Conservation (phyloP, 164 flowering plant genomes). For the Chimonanthus praecox region DNA sequence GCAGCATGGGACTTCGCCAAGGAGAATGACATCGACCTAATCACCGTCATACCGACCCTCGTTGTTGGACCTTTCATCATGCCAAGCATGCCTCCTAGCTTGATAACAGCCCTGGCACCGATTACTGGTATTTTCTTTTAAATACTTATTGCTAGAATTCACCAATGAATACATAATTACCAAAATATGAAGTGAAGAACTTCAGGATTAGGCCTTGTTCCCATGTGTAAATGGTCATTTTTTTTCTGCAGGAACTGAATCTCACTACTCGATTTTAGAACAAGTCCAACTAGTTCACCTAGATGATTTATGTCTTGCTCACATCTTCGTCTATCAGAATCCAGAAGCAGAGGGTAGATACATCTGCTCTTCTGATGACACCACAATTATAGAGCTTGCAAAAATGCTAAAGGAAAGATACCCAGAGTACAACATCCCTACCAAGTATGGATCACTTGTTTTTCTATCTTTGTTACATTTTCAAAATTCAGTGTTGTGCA, state of each 20-base stretch:
- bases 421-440: constrained; percentile 65
- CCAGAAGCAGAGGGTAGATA: constrained; percentile 72
- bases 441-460: constrained; percentile 26
- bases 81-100: constrained; percentile 29
- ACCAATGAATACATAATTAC: background rate
- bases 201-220: background rate
- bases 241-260: constrained; percentile 45
- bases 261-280: constrained; percentile 65
- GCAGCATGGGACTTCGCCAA: constrained; percentile 31
- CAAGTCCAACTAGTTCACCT: constrained; percentile 73
- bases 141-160: background rate
- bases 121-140: constrained; percentile 14
- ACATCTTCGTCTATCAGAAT: constrained; percentile 60
- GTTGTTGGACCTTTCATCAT: constrained; percentile 29
- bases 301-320: constrained; percentile 69
- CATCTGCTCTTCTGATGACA: constrained; percentile 60
- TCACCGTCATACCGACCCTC: constrained; percentile 28
- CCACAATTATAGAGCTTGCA: constrained; percentile 48
- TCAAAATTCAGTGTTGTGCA: background rate
- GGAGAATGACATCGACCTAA: constrained; percentile 21
- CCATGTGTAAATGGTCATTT: background rate
- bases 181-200: background rate
- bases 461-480: background rate
- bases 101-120: constrained; percentile 22
- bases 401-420: constrained; percentile 51